These are phyloP conservation scores for Cavenderia fasciculata DNA, from an alignment of 78 protist genomes.

Conservation along the genomic window DNA sequence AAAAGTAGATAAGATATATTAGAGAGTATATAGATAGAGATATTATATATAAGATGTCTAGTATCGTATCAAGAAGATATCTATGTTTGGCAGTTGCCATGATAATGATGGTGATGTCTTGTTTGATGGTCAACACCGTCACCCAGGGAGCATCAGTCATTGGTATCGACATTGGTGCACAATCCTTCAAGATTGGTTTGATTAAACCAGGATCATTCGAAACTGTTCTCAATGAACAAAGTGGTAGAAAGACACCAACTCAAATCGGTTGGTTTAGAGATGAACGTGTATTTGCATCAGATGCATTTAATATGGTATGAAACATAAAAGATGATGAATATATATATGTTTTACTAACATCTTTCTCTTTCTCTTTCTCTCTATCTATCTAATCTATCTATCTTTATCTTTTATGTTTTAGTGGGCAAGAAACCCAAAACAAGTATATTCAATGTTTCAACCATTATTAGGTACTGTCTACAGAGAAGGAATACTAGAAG, in stretches of 20 bases:
- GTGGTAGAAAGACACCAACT: slow-evolving; percentile 80
- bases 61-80: too few relatives aligned
- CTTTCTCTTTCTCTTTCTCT: too few relatives aligned
- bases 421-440: slow-evolving; percentile 79
- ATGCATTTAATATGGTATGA: slow-evolving; percentile 77
- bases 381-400: too few relatives aligned
- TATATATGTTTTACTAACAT: background rate
- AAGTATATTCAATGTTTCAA: slow-evolving; percentile 19
- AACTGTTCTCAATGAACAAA: slow-evolving; percentile 85
- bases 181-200: slow-evolving; percentile 76
- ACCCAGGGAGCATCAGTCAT: slow-evolving; percentile 71
- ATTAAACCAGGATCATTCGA: slow-evolving; percentile 72
- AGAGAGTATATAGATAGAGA: too few relatives aligned
- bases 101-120: too few relatives aligned
- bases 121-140: too few relatives aligned
- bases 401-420: too few relatives aligned
- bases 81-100: too few relatives aligned
- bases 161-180: slow-evolving; percentile 90
- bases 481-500: slow-evolving; percentile 7
- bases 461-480: slow-evolving; percentile 33
- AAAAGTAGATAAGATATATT: too few relatives aligned
- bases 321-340: background rate
- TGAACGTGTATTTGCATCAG: slow-evolving; percentile 82
- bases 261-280: slow-evolving; percentile 73
- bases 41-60: too few relatives aligned